Percentiles rank a stretch among this genome's conserved stretches.
Conservation (phyloP, 2,329 filamentous ascomycete species). For the Fusarium abutilonis region DNA sequence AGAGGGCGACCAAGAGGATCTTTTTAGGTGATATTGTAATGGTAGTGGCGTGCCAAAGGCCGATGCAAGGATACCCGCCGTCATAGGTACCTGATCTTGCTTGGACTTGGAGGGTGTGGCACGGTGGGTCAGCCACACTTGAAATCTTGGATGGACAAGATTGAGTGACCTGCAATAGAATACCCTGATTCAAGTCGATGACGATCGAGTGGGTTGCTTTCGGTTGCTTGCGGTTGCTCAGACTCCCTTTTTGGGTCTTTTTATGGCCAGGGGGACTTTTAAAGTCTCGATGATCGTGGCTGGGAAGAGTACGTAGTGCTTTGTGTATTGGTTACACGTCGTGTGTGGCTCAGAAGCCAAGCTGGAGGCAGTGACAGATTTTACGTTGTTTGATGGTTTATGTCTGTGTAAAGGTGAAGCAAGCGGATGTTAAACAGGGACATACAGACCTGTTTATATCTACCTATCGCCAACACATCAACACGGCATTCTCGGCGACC, state of each 20-base stretch:
- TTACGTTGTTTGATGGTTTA: not conserved
- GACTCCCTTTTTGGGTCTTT: constrained; percentile 12
- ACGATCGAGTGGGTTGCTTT: constrained; percentile 38
- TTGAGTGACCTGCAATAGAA: not conserved
- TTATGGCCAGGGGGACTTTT: constrained; percentile 5
- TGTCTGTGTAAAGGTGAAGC: not conserved
- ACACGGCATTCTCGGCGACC: constrained; percentile 20
- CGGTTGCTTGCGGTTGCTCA: constrained; percentile 30
- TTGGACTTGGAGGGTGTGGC: constrained; percentile 28
- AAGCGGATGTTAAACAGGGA: not conserved
- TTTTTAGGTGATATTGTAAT: constrained; percentile 43
- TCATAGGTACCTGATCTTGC: constrained; percentile 39
- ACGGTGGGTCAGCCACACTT: constrained; percentile 40
- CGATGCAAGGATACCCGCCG: constrained; percentile 48
- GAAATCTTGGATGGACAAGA: constrained; percentile 18
- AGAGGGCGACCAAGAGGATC: constrained; percentile 26
- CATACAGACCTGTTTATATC: constrained; percentile 29
- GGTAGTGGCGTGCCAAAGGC: constrained; percentile 49
- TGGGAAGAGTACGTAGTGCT: constrained; percentile 1
- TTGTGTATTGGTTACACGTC: constrained; percentile 13
- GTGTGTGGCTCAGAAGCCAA: constrained; percentile 5
- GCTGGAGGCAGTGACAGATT: too few species aligned
- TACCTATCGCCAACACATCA: not conserved
- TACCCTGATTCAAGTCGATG: constrained; percentile 29
- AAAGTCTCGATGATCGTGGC: constrained; percentile 24